These are phyloP conservation scores for Diaporthe australafricana DNA, from an alignment of 2,329 filamentous ascomycete genomes.

Conservation along the genomic window DNA sequence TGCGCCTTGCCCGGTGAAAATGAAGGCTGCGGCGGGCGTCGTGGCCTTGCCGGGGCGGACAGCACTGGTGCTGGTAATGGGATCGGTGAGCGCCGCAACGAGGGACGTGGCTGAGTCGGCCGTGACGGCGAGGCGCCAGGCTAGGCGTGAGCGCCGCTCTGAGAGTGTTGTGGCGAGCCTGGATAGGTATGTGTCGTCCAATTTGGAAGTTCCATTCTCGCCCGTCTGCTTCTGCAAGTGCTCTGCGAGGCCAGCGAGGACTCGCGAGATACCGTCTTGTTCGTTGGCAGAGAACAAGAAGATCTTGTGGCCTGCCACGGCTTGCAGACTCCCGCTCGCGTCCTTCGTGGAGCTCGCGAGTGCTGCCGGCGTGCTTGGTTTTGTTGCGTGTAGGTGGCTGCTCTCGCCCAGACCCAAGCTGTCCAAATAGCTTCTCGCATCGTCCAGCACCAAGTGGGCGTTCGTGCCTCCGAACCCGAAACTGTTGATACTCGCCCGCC, in stretches of 20 bases:
- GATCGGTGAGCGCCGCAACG: constrained; percentile 11
- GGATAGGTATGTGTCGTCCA: constrained; percentile 28
- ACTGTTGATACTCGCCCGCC: constrained; percentile 49
- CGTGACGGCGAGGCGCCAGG: constrained; percentile 31
- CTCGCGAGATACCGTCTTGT: constrained; percentile 29
- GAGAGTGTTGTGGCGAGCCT: constrained; percentile 34
- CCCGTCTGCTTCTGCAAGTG: constrained; percentile 28
- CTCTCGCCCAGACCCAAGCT: constrained; percentile 10
- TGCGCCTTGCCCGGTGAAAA: constrained; percentile 50
- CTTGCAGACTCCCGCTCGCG: not conserved
- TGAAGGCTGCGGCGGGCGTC: constrained; percentile 38
- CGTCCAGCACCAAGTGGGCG: constrained; percentile 54
- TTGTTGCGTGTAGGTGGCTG: constrained; percentile 10
- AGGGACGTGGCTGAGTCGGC: constrained; percentile 29
- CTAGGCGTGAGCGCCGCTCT: constrained; percentile 30
- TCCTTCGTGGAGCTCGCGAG: not conserved
- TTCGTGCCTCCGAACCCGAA: constrained; percentile 61
- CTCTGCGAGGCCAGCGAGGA: constrained; percentile 22
- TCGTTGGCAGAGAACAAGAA: constrained; percentile 32
- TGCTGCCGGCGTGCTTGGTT: constrained; percentile 1
- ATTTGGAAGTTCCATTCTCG: not conserved
- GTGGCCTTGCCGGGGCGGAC: constrained; percentile 26
- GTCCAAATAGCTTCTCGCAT: constrained; percentile 29
- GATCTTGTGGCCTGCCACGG: constrained; percentile 17
- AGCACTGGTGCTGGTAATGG: constrained; percentile 15